These are phyloP conservation scores for Vinca minor DNA, from an alignment of 257 asterid genomes.

Conservation along the genomic window DNA sequence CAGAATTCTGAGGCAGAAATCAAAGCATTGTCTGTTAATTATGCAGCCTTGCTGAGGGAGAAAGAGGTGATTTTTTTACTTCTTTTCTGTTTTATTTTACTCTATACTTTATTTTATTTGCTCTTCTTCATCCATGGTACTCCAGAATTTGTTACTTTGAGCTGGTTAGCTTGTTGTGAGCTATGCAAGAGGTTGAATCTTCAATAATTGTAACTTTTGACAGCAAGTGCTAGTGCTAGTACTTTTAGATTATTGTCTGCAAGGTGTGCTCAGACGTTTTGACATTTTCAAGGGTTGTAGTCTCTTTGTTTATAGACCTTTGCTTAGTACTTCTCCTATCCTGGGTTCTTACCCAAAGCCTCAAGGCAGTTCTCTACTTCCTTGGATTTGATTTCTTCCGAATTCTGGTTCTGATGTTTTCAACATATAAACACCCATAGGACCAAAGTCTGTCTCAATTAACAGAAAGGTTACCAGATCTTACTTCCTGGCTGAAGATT, in stretches of 20 bases:
- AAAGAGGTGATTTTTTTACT: slow-evolving; percentile 54
- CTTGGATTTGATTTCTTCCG: neutral
- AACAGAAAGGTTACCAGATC: neutral
- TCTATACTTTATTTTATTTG: neutral
- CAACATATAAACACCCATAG: too few relatives aligned
- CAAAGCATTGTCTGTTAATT: slow-evolving; percentile 82
- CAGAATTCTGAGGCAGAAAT: slow-evolving; percentile 95
- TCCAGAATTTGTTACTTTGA: neutral
- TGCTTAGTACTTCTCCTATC: neutral
- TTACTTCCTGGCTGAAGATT: slow-evolving; percentile 7
- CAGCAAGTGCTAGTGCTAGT: neutral
- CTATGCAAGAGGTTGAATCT: neutral
- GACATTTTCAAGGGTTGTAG: slow-evolving; percentile 1
- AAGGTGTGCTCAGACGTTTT: neutral
- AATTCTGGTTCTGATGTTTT: neutral
- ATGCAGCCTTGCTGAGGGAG: slow-evolving; percentile 85
- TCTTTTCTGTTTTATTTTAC: neutral
- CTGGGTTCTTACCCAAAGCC: neutral
- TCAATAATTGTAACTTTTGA: neutral
- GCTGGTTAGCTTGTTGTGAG: neutral
- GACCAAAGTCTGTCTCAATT: neutral
- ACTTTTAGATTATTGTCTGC: neutral
- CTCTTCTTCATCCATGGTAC: neutral
- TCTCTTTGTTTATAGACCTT: neutral
- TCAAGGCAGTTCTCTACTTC: neutral